A percentile compares a stretch with the other conserved stretches of the same genome.
These are phyloP conservation scores for Calocybe cyanea DNA, from an alignment of 768 basidiomycete species.

Conservation along the genomic window DNA sequence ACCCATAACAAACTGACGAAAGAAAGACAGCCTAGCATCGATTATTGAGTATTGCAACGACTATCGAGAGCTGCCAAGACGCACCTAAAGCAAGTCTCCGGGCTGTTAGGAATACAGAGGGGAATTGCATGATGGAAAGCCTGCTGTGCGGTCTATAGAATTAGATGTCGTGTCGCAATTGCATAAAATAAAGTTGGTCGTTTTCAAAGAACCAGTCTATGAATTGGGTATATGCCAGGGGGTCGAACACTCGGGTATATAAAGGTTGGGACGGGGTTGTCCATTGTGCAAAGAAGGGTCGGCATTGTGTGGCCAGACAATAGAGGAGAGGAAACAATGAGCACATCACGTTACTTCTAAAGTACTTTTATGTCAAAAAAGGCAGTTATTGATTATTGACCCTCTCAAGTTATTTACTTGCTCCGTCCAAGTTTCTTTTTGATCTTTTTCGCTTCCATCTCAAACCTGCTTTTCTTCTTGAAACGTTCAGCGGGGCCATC, in stretches of 20 bases:
- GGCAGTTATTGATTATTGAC: too few relatives aligned
- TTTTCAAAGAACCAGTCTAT: constrained; percentile 8
- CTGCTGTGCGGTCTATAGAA: not conserved
- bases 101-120: constrained; percentile 19
- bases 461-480: constrained; percentile 48
- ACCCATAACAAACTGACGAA: constrained; percentile 47
- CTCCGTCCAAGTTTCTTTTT: constrained; percentile 31
- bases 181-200: not conserved
- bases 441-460: constrained; percentile 39
- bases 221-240: not conserved
- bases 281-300: not conserved
- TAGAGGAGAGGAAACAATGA: too few relatives aligned
- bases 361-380: too few relatives aligned
- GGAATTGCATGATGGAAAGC: constrained; percentile 10
- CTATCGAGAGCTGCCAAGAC: constrained; percentile 1
- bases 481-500: constrained; percentile 21
- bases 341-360: too few relatives aligned
- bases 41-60: not conserved
- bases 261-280: not conserved
- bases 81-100: constrained; percentile 20
- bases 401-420: not conserved
- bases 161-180: too few relatives aligned
- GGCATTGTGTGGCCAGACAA: too few relatives aligned
- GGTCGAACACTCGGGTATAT: not conserved
- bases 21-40: constrained; percentile 35